These are phyloP conservation scores for Physcomitrellopsis africana DNA, from an alignment of 225 moss, liverwort and hornwort genomes.

Conservation along the genomic window DNA sequence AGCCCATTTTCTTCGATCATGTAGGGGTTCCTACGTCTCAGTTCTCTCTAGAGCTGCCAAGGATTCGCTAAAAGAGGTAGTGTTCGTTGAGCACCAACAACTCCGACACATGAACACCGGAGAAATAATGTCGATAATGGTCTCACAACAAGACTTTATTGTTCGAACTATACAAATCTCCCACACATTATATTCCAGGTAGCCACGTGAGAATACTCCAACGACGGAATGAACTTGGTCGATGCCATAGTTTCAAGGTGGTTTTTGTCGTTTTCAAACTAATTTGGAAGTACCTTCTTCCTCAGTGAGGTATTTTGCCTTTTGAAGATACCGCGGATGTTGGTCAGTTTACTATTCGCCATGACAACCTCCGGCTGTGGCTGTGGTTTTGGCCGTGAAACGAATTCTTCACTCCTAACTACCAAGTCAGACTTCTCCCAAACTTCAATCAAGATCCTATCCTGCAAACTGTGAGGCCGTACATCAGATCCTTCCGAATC, in stretches of 20 bases:
- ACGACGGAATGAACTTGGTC: not conserved
- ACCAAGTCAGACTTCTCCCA: constrained; percentile 44
- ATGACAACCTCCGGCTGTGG: not conserved
- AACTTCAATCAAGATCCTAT: constrained; percentile 51
- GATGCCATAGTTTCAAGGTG: too few species aligned
- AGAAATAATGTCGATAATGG: not conserved
- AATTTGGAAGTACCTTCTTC: constrained; percentile 10
- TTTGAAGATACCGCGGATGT: constrained; percentile 20
- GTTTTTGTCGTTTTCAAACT: too few species aligned
- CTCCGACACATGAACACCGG: not conserved
- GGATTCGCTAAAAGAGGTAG: not conserved
- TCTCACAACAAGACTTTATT: not conserved
- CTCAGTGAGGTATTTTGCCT: constrained; percentile 12
- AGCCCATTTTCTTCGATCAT: constrained; percentile 36
- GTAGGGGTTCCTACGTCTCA: constrained; percentile 35
- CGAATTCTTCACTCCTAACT: constrained; percentile 26
- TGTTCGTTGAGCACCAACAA: not conserved
- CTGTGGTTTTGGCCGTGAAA: not conserved
- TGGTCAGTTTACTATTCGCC: constrained; percentile 10
- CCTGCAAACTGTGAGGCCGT: constrained; percentile 35
- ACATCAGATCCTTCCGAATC: constrained; percentile 6
- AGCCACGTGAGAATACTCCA: not conserved
- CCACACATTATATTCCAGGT: not conserved
- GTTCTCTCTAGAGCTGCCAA: not conserved
- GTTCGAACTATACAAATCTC: not conserved